Conservation (phyloP, 1,284 basidiomycete species). For the Entoloma clypeatum region DNA sequence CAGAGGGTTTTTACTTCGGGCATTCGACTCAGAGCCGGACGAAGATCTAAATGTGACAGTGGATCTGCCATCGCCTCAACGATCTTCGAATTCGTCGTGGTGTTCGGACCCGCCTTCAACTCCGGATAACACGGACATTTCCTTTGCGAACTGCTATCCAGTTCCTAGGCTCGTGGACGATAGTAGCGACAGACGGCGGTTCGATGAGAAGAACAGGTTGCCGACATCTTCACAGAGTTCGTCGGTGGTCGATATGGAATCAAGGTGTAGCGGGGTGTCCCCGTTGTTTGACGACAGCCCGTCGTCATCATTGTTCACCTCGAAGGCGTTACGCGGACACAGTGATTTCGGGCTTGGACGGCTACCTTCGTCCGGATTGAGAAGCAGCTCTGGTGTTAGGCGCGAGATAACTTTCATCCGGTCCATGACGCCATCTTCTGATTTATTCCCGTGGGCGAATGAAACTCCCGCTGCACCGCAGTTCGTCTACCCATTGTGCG, state of each 20-base stretch:
- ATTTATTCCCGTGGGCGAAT: slow-evolving; percentile 2
- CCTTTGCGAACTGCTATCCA: slow-evolving; percentile 23
- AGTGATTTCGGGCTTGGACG: slow-evolving; percentile 9
- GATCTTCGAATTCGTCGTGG: slow-evolving; percentile 26
- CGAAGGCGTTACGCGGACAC: slow-evolving; percentile 13
- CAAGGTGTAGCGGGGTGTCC: not conserved
- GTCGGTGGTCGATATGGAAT: slow-evolving; percentile 11
- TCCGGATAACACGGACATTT: slow-evolving; percentile 35
- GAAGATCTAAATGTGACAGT: not conserved
- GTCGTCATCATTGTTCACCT: slow-evolving; percentile 2
- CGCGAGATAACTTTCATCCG: slow-evolving; percentile 11
- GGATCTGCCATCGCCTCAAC: slow-evolving; percentile 8
- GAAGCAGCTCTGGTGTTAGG: slow-evolving; percentile 7
- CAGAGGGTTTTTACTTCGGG: slow-evolving; percentile 21
- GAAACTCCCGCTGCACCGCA: slow-evolving; percentile 16
- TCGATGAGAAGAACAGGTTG: slow-evolving; percentile 24
- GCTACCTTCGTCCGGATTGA: slow-evolving; percentile 17
- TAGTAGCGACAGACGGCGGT: slow-evolving; percentile 24
- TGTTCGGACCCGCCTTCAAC: slow-evolving; percentile 34
- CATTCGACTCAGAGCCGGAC: slow-evolving; percentile 13
- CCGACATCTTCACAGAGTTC: slow-evolving; percentile 21
- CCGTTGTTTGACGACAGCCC: slow-evolving; percentile 1
- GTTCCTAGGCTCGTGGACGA: slow-evolving; percentile 12
- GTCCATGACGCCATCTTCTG: slow-evolving; percentile 9
- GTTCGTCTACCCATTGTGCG: slow-evolving; percentile 8